These are phyloP conservation scores for Lomentospora prolificans DNA, from an alignment of 2,329 filamentous ascomycete genomes.

Conservation along the genomic window DNA sequence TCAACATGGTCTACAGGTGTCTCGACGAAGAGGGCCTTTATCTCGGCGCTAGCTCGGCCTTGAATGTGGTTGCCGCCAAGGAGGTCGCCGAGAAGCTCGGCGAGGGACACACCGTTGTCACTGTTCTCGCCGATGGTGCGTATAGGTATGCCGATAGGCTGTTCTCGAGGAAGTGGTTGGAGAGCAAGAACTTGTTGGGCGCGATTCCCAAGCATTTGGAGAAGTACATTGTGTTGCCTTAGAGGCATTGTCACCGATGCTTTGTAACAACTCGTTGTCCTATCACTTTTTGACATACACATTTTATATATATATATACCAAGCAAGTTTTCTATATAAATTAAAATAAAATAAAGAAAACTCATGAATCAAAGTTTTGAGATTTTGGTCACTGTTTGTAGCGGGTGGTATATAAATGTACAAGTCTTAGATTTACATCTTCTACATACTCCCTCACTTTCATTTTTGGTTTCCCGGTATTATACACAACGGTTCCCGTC, in stretches of 20 bases:
- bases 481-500: neutral
- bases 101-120: slow-evolving; percentile 82
- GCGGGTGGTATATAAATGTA: neutral
- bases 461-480: neutral
- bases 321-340: too few relatives aligned
- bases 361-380: neutral
- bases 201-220: slow-evolving; percentile 77
- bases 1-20: slow-evolving; percentile 95
- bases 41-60: slow-evolving; percentile 80
- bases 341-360: too few relatives aligned
- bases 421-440: neutral
- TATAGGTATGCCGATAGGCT: slow-evolving; percentile 91
- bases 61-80: slow-evolving; percentile 93
- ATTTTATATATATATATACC: slow-evolving; percentile 3
- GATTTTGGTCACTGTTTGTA: neutral
- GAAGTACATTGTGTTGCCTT: slow-evolving; percentile 92
- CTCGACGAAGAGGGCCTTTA: slow-evolving; percentile 94
- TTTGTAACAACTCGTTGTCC: neutral
- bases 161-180: slow-evolving; percentile 86
- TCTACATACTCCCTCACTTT: neutral
- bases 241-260: neutral
- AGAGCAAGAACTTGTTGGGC: slow-evolving; percentile 70
- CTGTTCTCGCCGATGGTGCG: slow-evolving; percentile 90
- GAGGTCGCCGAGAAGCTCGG: slow-evolving; percentile 88
- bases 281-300: neutral